Evolutionary conservation across 2,329 filamentous ascomycete genomes (phyloP), one percentile per base, ranked within the genome.

Genomic region (Fusarium sp.): DNA sequence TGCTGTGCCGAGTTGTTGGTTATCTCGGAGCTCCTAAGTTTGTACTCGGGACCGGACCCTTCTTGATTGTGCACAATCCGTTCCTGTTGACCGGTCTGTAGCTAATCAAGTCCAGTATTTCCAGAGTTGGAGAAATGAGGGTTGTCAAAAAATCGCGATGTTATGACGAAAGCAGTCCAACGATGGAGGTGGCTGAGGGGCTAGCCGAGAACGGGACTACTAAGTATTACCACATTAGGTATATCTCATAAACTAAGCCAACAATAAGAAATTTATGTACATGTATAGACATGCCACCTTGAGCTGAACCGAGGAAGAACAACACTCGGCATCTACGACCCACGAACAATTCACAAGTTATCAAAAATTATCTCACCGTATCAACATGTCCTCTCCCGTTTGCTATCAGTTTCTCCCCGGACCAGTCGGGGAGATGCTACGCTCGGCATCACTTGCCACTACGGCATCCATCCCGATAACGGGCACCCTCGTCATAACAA

Each of bases 361-460:
- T 17, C 55, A 57, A n/a, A n/a, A 51, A 38, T 38, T 17, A 46
- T 44, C 49, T 36, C 36, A 31, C 36, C 40, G 5, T 49, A 29
- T 31, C 53, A 61, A 44, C n/a, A 65, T 70, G 63, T 55, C 58
- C 40, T 27, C 46, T 20, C 4, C 58, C 16, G 36, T 61, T 24
- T 33, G 33, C 14, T 70, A 70, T 61, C 64, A 67, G 17, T 67
- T 38, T 11, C 29, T 64, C 17, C 44, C 67, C 3, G 67, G 67
- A 24, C 67, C 67, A 6, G 67, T 70, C 3, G 67, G 67, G 7
- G 55, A 70, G 29, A 67, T 70, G 64, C 55, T 70, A 7, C 64
- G 60, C 14, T 40, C 44, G 2, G 33, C 64, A 20, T 63, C 70
- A 1, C 64, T 74, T n/a, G 72, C 72, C 5, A 68, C 67, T 27